Evolutionary conservation across 2,329 filamentous ascomycete species (phyloP).

Genomic region (Fusarium abutilonis): DNA sequence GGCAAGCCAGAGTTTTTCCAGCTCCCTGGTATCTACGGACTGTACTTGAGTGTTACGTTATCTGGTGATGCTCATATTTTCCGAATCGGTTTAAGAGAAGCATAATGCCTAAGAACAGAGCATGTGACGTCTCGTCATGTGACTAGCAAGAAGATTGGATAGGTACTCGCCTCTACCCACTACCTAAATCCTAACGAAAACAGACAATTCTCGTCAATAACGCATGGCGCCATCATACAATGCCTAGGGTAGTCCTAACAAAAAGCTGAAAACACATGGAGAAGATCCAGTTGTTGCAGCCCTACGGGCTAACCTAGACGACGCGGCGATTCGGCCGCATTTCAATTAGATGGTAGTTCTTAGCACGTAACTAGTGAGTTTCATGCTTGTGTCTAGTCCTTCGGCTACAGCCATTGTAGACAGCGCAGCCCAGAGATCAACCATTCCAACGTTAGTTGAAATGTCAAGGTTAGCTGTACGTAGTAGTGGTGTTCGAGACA

Average conservation of each 20-base stretch:
- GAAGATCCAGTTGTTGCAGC: slow-evolving; percentile 13
- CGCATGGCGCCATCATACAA: slow-evolving; percentile 5
- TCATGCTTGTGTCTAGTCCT: slow-evolving; percentile 10
- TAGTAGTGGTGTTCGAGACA: neutral
- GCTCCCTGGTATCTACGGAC: neutral
- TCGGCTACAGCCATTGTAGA: slow-evolving; percentile 16
- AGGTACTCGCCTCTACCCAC: too few relatives aligned
- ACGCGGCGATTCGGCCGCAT: slow-evolving; percentile 22
- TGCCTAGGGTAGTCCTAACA: slow-evolving; percentile 3
- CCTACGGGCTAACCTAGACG: slow-evolving; percentile 16
- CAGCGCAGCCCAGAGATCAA: neutral
- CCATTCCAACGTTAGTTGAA: neutral
- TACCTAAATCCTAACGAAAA: too few relatives aligned
- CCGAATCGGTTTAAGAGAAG: neutral
- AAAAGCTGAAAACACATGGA: slow-evolving; percentile 10
- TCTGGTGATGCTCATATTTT: neutral
- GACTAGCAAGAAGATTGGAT: neutral
- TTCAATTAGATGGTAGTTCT: slow-evolving; percentile 13
- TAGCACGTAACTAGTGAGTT: slow-evolving; percentile 20
- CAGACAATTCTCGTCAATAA: neutral
- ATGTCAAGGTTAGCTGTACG: neutral
- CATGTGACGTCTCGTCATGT: neutral
- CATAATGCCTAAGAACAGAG: slow-evolving; percentile 2
- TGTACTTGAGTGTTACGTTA: neutral
- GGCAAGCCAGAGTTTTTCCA: slow-evolving; percentile 1